These are phyloP conservation scores for Letharia columbiana DNA, from an alignment of 495 filamentous ascomycete genomes.

Conservation along the genomic window DNA sequence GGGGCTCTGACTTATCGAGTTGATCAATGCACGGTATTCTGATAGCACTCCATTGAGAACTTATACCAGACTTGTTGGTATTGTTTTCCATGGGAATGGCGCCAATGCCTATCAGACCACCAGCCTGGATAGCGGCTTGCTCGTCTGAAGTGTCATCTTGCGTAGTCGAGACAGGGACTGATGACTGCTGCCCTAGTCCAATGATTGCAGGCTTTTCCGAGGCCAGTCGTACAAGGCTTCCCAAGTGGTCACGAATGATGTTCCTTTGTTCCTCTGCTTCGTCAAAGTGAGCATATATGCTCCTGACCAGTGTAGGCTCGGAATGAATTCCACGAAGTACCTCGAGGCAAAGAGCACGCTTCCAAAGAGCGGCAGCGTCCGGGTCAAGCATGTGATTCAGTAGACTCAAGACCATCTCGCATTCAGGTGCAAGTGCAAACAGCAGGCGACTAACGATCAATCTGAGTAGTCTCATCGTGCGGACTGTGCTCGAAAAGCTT, in stretches of 20 bases:
- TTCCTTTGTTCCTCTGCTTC: constrained; percentile 60
- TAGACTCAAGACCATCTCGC: constrained; percentile 75
- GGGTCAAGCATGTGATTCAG: constrained; percentile 83
- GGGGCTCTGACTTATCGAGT: constrained; percentile 84
- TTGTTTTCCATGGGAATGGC: constrained; percentile 59
- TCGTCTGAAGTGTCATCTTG: constrained; percentile 51
- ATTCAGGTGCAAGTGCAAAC: constrained; percentile 63
- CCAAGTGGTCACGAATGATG: constrained; percentile 72
- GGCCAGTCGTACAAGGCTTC: constrained; percentile 75
- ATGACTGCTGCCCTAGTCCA: constrained; percentile 78
- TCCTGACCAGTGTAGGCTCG: constrained; percentile 65
- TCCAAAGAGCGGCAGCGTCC: constrained; percentile 71
- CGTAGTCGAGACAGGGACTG: constrained; percentile 49
- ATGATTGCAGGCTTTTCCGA: constrained; percentile 84
- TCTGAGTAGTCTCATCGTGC: constrained; percentile 72
- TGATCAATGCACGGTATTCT: constrained; percentile 86
- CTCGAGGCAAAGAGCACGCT: constrained; percentile 82
- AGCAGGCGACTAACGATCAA: constrained; percentile 70
- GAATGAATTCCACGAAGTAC: constrained; percentile 75
- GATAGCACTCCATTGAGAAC: constrained; percentile 80
- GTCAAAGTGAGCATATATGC: constrained; percentile 76
- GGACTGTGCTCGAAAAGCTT: constrained; percentile 74
- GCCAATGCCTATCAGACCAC: constrained; percentile 78
- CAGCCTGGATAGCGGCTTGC: constrained; percentile 78
- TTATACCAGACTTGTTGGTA: constrained; percentile 63